phyloP scores from a whole-genome alignment of 2,329 filamentous ascomycete genomes.

The Ascochyta pisi region DNA sequence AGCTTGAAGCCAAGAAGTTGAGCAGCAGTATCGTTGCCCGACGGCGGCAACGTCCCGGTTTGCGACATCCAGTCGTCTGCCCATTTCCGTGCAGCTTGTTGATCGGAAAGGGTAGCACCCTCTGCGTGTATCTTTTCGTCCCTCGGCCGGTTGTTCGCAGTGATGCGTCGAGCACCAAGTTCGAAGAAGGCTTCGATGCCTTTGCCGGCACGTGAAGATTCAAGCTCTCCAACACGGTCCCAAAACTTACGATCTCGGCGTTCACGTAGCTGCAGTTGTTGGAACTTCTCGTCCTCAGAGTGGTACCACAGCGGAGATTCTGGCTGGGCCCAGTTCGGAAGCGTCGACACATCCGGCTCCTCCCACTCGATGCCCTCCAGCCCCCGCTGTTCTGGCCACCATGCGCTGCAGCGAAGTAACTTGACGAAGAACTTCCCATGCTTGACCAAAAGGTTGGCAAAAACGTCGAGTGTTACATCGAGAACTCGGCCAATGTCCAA shows the following conservation, averaged over 20 bases:
- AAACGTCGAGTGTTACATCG: slow-evolving; percentile 93
- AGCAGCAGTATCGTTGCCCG: slow-evolving; percentile 88
- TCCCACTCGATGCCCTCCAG: slow-evolving; percentile 57
- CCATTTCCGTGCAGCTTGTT: slow-evolving; percentile 52
- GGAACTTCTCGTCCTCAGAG: slow-evolving; percentile 71
- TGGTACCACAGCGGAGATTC: slow-evolving; percentile 68
- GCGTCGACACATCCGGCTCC: slow-evolving; percentile 64
- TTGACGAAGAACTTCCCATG: slow-evolving; percentile 95
- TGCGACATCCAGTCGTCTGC: slow-evolving; percentile 73
- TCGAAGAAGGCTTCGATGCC: slow-evolving; percentile 90
- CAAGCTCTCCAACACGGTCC: slow-evolving; percentile 73
- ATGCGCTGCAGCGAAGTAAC: slow-evolving; percentile 87
- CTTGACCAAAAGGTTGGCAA: slow-evolving; percentile 90
- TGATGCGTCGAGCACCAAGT: slow-evolving; percentile 74
- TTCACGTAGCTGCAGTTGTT: slow-evolving; percentile 63
- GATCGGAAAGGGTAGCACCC: slow-evolving; percentile 40
- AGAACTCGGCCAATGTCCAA: slow-evolving; percentile 93
- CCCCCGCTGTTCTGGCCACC: slow-evolving; percentile 82
- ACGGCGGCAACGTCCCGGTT: slow-evolving; percentile 82
- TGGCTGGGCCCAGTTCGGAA: slow-evolving; percentile 88
- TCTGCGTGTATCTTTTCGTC: slow-evolving; percentile 37
- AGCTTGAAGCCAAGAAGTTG: slow-evolving; percentile 97
- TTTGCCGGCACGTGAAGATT: slow-evolving; percentile 23
- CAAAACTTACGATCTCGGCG: slow-evolving; percentile 80
- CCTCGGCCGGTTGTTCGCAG: slow-evolving; percentile 45